Evolutionary conservation across 257 asterid genomes (phyloP).

Genomic region (Solanum virginianum): DNA sequence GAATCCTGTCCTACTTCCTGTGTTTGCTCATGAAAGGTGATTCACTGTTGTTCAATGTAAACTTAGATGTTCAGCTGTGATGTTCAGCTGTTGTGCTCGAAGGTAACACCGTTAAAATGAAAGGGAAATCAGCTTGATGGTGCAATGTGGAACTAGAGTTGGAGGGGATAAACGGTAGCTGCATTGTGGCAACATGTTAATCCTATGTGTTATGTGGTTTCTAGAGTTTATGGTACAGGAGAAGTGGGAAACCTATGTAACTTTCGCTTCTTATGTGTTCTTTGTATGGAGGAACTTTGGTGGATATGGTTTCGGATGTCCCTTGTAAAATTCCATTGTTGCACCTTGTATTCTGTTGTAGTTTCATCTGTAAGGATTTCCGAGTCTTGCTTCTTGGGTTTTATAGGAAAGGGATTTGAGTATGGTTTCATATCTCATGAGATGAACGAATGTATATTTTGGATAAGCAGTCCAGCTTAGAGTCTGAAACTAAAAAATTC

Average conservation of each 20-base stretch:
- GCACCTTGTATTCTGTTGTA: background rate
- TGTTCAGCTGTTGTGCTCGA: conserved; percentile 7
- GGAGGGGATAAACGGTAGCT: background rate
- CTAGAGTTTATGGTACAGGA: conserved; percentile 1
- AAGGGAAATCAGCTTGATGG: background rate
- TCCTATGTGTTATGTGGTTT: conserved; percentile 17
- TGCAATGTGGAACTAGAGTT: background rate
- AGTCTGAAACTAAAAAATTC: background rate
- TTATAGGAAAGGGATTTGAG: conserved; percentile 1
- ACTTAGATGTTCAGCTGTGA: conserved; percentile 9
- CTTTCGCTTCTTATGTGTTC: background rate
- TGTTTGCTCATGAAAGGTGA: background rate
- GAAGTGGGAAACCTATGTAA: background rate
- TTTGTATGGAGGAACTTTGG: background rate
- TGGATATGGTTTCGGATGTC: conserved; percentile 2
- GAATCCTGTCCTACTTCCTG: conserved; percentile 2
- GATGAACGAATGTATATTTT: background rate
- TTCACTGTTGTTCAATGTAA: conserved; percentile 20
- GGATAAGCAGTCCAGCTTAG: background rate
- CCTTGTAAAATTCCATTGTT: conserved; percentile 1
- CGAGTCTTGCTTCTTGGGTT: conserved; percentile 6
- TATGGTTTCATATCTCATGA: background rate
- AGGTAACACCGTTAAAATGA: conserved; percentile 5
- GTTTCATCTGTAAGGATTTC: background rate
- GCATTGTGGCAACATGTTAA: conserved; percentile 3